Evolutionary conservation across 345 rosid species (phyloP), one percentile per base, ranked within the genome.

Genomic region (Eutrema yunnanense): DNA sequence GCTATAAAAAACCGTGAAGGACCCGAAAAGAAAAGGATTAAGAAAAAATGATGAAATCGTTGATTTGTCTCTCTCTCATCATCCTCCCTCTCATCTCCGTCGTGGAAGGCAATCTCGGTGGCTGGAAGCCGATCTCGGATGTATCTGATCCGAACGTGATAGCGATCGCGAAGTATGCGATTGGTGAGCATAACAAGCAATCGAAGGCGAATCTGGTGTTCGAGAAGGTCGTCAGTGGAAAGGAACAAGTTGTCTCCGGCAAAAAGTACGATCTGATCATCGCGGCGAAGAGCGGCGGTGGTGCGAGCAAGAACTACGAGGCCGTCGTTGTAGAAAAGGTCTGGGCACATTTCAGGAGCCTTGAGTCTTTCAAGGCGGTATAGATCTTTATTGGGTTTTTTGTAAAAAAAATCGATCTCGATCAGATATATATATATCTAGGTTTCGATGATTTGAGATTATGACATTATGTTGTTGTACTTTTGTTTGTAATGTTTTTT

Each of bases 321-420:
- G 90, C 93, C 1, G 65, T 85, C 11, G 96, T 87, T 11, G 73
- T 81, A 68, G 92, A 87, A 48, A 81, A 62, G 73, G n/a, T 71
- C 0, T 86, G 86, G 88, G 34, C 7, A 54, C 82, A 12, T 14
- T 76, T 12, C 34, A 76, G 34, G 71, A 56, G 6, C 4, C 80
- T 76, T 50, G 61, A 63, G 5, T 70, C 75, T 0, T 76, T 76
- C 62, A 63, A 76, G 34, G 65, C 80, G 1, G 10, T 48, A 0
- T 70, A 76, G 75, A 76, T 69, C 32, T 48, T 19, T 19, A 19
- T 51, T 65, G 8, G 4, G 5, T 1, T 50, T 50, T 52, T 27
- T 42, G 30, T 27, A 7, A 16, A 5, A 3, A 27, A 29, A 50
- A 8, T 55, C 26, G 30, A 46, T 53, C 19, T 53, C 30, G 26